Evolutionary conservation across 140 eudicot species (phyloP), one percentile per base, ranked within the genome.

Genomic region (Anethum foeniculum): DNA sequence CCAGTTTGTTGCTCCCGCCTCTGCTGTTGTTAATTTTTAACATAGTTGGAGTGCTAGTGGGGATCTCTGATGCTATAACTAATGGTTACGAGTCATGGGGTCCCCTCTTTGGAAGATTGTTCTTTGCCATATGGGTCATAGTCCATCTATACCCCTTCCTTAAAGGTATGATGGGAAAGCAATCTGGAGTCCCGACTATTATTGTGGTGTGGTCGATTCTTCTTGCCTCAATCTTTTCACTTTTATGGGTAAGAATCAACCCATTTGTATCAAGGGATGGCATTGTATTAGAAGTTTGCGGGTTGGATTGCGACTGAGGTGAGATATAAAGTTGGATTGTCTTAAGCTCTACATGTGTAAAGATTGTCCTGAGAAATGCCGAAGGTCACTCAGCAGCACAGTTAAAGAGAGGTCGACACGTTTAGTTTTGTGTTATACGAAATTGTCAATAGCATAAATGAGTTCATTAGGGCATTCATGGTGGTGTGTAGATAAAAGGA

Each of bases 21-120:
- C 82, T 94, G 83, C 88, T 96, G 56, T 75, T 94, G 49, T 80
- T 94, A 85, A 86, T 94, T 81, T 77, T 94, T 23, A 94, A 94
- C 90, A 85, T 94, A 4, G 88, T 94, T 51, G 98, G 97, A 34
- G 94, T 94, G 68, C 65, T 89, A 3, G 96, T 94, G 25, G 97
- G 98, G 54, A 80, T 94, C 1, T 89, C 98, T 3, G 93, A 94
- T 62, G 98, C 98, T 58, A 94, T 94, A 62, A 94, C 88, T 81
- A 94, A 94, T 44, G 98, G 98, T n/a, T 94, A 94, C 73, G 97
- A 94, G 48, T 83, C 97, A 8, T 94, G 97, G 98, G 98, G 98
- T 8, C 98, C 98, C 7, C 86, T 94, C 6, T 94, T 94, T 48
- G 98, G 98, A 0, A 84, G 86, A 69, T 71, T 94, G 72, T 94